Evolutionary conservation across 164 flowering plant species (phyloP), one percentile per base, ranked within the genome.

Genomic region (Liriodendron chinense): DNA sequence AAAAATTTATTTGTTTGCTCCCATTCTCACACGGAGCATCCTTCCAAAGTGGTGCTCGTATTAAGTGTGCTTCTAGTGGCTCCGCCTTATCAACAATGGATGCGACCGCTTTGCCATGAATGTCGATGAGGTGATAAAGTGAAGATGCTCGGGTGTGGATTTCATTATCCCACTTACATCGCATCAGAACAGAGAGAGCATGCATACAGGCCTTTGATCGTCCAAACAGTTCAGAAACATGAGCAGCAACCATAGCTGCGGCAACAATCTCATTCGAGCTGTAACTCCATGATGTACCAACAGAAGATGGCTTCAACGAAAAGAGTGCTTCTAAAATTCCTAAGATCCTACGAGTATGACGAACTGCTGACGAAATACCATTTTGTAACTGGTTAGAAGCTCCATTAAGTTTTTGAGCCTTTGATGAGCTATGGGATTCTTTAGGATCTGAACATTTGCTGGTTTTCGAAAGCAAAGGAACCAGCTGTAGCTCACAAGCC

Each of bases 161-260:
- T 82, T 91, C 97, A 47, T 77, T 80, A 73, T 93, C 99, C 98
- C 98, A 93, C 79, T 92, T 95, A 87, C 97, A 95, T 47, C 86
- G 77, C 86, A 90, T 88, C 71, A 95, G 79, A 71, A 87, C 85
- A 72, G 94, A 89, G 24, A 95, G 91, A 66, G 98, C 90, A 82
- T 90, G 91, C 94, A 87, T 93, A 80, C 96, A 91, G 53, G 97
- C 90, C 83, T 93, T 95, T 50, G 99, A 93, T 43, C 87, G 85
- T 80, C 97, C 85, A 65, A 93, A 95, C 20, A 95, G 84, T 76
- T 93, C 98, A 75, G 98, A 95, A 71, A 93, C 81, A 82, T 95
- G 99, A 74, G 99, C 99, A 49, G 99, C 98, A 75, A 95, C 99
- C 99, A 95, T 93, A 70, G 98, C 99, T 53, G 98, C 98, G 74